Evolutionary conservation across 345 rosid genomes (phyloP), one percentile per base, ranked within the genome.

Genomic region (Pistacia integerrima): DNA sequence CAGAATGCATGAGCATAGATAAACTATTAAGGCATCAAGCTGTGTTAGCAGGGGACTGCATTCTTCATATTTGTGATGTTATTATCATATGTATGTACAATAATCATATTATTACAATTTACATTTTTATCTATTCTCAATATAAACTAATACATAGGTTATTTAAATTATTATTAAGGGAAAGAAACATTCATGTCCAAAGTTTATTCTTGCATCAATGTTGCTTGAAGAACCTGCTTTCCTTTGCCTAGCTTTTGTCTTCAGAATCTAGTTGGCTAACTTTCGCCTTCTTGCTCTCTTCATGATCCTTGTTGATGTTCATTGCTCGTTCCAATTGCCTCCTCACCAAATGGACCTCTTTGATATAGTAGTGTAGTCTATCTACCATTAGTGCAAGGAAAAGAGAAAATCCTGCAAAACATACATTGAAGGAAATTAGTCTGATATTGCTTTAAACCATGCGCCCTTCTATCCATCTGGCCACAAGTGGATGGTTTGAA

Each of bases 301-400:
- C 12, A 22, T 2, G n/a, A 49, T 71, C 44, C 22, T 54, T 35
- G 48, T 73, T 73, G 52, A 14, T 41, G 70, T 49, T 78, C 46
- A 16, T 73, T 11, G 48, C 55, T 33, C 25, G 69, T 69, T 77
- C 82, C 67, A 76, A 4, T 20, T 20, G 74, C 63, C 58, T 25
- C 51, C 82, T 74, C 30, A 62, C 0, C 0, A 22, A 48, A 72
- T 78, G 17, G 14, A 84, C 73, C 36, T 81, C 80, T 74, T 79
- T 80, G 48, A 88, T 64, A 20, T 70, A 71, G 72, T 77, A 74
- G 57, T 77, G 87, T 17, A 84, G 69, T 73, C 88, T 82, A 25
- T 82, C 84, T 17, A 74, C 51, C 59, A 84, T 81, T 64, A 85
- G 3, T 41, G 84, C 86, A 0, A 85, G 83, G 38, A 85, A 85